A percentile compares a stretch with the other conserved stretches of the same genome.
Conservation (phyloP, 345 rosid genomes). For the Ailanthus altissimus region DNA sequence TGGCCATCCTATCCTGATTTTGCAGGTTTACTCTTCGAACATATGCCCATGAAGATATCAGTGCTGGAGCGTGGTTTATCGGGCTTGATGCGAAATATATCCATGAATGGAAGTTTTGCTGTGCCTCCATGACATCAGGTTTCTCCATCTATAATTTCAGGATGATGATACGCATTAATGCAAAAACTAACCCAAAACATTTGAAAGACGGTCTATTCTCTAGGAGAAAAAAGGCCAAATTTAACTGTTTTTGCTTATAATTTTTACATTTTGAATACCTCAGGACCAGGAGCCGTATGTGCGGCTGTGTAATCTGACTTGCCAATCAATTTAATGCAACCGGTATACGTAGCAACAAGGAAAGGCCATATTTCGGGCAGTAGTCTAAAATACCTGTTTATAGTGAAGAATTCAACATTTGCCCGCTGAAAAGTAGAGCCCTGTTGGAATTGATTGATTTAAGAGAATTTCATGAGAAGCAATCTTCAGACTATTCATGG, state of each 20-base stretch:
- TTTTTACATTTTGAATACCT: neutral
- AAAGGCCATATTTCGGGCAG: slow-evolving; percentile 13
- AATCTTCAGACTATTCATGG: neutral
- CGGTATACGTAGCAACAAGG: neutral
- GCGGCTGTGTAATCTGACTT: slow-evolving; percentile 37
- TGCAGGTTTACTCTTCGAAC: slow-evolving; percentile 43
- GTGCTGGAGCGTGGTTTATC: slow-evolving; percentile 60
- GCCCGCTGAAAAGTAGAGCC: neutral
- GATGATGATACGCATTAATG: neutral
- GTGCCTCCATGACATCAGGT: slow-evolving; percentile 49
- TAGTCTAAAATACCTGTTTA: slow-evolving; percentile 12
- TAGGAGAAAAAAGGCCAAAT: neutral
- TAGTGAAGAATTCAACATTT: neutral
- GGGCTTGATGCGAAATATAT: slow-evolving; percentile 48
- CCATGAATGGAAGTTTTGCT: slow-evolving; percentile 52
- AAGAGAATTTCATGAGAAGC: slow-evolving; percentile 5
- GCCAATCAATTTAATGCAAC: slow-evolving; percentile 6
- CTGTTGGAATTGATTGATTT: neutral
- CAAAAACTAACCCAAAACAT: neutral
- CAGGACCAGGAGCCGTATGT: slow-evolving; percentile 49
- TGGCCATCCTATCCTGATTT: slow-evolving; percentile 1
- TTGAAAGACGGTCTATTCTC: neutral
- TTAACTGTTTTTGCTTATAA: neutral
- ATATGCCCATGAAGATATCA: slow-evolving; percentile 52
- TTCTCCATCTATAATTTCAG: neutral